These are phyloP conservation scores for Lathyrus aphaca DNA, from an alignment of 306 rosid genomes.

Conservation along the genomic window DNA sequence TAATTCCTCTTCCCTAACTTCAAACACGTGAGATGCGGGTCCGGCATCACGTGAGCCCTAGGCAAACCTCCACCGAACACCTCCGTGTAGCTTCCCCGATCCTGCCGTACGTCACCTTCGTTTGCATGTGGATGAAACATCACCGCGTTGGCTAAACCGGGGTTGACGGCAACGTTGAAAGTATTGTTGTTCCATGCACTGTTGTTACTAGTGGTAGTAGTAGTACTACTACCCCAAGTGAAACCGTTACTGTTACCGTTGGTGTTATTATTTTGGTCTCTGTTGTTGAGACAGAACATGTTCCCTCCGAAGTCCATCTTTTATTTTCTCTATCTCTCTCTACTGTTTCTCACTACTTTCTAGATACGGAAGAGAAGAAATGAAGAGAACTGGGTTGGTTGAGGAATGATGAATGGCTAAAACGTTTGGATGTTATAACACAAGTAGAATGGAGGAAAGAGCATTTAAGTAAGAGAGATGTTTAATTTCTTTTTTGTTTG, in stretches of 20 bases:
- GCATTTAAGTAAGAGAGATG: constrained; percentile 11
- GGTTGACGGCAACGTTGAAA: constrained; percentile 16
- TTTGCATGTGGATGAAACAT: constrained; percentile 35
- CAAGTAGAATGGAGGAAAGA: constrained; percentile 29
- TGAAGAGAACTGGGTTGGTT: background rate
- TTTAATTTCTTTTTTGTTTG: constrained; percentile 10
- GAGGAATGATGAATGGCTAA: constrained; percentile 20
- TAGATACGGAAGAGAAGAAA: background rate
- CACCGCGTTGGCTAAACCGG: constrained; percentile 36
- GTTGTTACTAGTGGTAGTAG: no score
- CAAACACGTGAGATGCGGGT: constrained; percentile 80
- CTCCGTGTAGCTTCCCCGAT: background rate
- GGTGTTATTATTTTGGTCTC: constrained; percentile 48
- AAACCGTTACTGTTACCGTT: constrained; percentile 34
- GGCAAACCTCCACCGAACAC: constrained; percentile 39
- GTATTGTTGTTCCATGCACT: background rate
- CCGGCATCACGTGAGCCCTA: constrained; percentile 56
- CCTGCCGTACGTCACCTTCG: background rate
- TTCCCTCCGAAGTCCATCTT: constrained; percentile 68
- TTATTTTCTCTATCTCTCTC: background rate
- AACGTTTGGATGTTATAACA: constrained; percentile 17
- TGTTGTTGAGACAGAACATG: constrained; percentile 53
- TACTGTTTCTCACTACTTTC: background rate
- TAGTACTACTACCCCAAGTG: constrained; percentile 49
- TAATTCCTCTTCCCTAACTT: constrained; percentile 93